Conservation (phyloP, 2,329 filamentous ascomycete genomes). For the Aspergillus udagawae region DNA sequence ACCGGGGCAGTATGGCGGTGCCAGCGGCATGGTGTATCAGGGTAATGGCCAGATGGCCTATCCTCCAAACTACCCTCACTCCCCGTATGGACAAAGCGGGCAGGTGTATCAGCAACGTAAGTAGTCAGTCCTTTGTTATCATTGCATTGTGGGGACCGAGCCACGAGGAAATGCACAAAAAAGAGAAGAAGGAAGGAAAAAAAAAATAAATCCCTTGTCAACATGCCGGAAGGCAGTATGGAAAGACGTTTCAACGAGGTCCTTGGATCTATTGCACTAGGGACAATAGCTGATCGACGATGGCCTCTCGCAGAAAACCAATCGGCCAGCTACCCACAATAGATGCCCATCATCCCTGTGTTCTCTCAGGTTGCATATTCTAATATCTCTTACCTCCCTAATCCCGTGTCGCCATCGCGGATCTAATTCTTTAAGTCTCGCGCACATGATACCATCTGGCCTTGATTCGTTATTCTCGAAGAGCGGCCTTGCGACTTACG, state of each 20-base stretch:
- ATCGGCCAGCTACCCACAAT: conserved; percentile 35
- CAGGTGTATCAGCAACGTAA: conserved; percentile 51
- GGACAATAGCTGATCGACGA: conserved; percentile 28
- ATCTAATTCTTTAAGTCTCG: conserved; percentile 29
- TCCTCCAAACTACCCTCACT: conserved; percentile 47
- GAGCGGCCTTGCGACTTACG: conserved; percentile 26
- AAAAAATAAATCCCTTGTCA: conserved; percentile 4
- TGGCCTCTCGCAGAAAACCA: conserved; percentile 33
- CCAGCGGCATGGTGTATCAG: conserved; percentile 45
- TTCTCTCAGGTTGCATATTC: conserved; percentile 23
- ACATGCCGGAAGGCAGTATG: conserved; percentile 7
- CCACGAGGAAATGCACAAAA: conserved; percentile 13
- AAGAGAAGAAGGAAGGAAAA: conserved; percentile 7
- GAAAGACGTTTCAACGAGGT: conserved; percentile 12
- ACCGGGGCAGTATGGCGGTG: conserved; percentile 60
- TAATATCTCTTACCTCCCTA: conserved; percentile 33
- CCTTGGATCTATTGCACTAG: conserved; percentile 18
- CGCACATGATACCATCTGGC: conserved; percentile 36
- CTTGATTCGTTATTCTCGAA: conserved; percentile 26
- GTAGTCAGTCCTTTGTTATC: conserved; percentile 29
- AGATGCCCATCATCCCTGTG: conserved; percentile 24
- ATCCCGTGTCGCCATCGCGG: conserved; percentile 28
- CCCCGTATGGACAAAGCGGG: conserved; percentile 47
- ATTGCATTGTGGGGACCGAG: conserved; percentile 20
- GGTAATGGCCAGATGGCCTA: conserved; percentile 47